Evolutionary conservation across 805 yeast species (phyloP).

Genomic region (Sugiyamaella lignohabitans): DNA sequence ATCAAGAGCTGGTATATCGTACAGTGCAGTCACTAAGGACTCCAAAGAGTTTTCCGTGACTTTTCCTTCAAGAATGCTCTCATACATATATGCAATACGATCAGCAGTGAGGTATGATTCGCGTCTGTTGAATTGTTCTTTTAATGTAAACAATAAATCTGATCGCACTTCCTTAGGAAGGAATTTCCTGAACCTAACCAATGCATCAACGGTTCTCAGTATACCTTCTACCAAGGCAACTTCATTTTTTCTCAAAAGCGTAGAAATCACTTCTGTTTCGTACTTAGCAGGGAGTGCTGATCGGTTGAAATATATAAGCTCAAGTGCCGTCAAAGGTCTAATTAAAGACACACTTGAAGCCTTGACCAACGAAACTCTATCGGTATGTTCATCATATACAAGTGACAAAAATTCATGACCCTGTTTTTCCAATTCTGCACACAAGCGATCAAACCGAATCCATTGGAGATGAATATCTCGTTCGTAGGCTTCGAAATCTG

Average conservation of each 20-base stretch:
- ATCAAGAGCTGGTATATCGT: conserved; percentile 12
- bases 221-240: background rate
- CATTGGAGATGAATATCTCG: conserved; percentile 47
- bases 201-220: conserved; percentile 28
- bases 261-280: conserved; percentile 10
- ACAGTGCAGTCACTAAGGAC: conserved; percentile 12
- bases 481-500: conserved; percentile 33
- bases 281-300: conserved; percentile 18
- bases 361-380: conserved; percentile 33
- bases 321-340: conserved; percentile 33
- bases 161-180: conserved; percentile 35
- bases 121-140: conserved; percentile 28
- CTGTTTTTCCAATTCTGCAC: conserved; percentile 61
- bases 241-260: conserved; percentile 22
- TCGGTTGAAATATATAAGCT: conserved; percentile 31
- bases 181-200: conserved; percentile 38
- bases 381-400: conserved; percentile 32
- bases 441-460: conserved; percentile 61
- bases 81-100: conserved; percentile 19
- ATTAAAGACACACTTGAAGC: conserved; percentile 33
- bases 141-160: conserved; percentile 32
- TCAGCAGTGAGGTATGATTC: conserved; percentile 17
- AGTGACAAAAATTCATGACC: conserved; percentile 56
- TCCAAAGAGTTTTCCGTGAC: conserved; percentile 13
- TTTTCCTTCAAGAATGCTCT: conserved; percentile 8